Percentiles rank a stretch among this genome's conserved stretches.
These are phyloP conservation scores for Ceratobasidium sp. DNA, from an alignment of 1,284 basidiomycete genomes.

Conservation along the genomic window DNA sequence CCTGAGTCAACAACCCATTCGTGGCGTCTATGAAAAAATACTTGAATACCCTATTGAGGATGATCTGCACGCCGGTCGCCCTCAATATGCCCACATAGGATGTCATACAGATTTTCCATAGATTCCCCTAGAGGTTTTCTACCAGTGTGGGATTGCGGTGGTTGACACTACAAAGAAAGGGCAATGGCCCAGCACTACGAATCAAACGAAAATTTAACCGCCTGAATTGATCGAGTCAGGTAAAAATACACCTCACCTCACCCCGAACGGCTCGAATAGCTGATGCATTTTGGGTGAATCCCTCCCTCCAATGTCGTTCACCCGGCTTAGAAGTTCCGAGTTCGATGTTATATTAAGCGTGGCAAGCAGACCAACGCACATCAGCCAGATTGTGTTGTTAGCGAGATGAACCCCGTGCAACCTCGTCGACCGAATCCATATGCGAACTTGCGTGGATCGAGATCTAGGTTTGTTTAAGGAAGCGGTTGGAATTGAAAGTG, in stretches of 20 bases:
- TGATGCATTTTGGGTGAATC: constrained; percentile 1
- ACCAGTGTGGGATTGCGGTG: no score
- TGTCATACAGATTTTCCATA: no score
- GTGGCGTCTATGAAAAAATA: no score
- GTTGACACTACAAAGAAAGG: no score
- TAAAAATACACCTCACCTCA: constrained; percentile 1
- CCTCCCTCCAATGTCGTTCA: not conserved
- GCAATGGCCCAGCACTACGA: no score
- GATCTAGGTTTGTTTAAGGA: constrained; percentile 39
- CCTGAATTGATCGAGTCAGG: no score
- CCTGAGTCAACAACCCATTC: no score
- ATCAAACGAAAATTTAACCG: no score
- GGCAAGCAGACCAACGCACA: constrained; percentile 21
- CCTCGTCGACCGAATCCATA: constrained; percentile 31
- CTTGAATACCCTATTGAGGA: no score
- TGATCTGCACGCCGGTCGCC: no score
- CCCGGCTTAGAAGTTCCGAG: not conserved
- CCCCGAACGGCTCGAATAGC: not conserved
- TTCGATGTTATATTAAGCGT: not conserved
- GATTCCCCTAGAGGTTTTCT: no score
- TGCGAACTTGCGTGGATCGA: constrained; percentile 30
- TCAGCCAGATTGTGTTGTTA: constrained; percentile 39
- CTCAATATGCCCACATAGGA: no score
- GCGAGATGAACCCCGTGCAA: constrained; percentile 44
- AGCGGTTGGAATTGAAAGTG: constrained; percentile 43